phyloP scores from a whole-genome alignment of 805 yeast species.

The Schwanniomyces pseudopolymorphus region DNA sequence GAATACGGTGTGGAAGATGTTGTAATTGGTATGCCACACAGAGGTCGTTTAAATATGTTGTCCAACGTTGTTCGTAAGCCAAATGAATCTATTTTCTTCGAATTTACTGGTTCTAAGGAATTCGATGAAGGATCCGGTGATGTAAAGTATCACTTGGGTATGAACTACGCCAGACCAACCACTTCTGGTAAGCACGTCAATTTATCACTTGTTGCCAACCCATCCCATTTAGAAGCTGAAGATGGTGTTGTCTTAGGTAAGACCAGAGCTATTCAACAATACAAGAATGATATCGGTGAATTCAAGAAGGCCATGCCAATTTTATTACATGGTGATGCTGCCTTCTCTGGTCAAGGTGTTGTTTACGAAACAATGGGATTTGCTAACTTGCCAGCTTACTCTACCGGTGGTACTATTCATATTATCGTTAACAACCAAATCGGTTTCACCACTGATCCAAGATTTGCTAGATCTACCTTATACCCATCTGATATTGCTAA shows the following conservation, averaged over 20 bases:
- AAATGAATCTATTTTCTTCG: slow-evolving; percentile 95
- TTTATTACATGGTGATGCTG: slow-evolving; percentile 98
- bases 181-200: slow-evolving; percentile 96
- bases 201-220: slow-evolving; percentile 95
- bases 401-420: slow-evolving; percentile 98
- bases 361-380: slow-evolving; percentile 98
- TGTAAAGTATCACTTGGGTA: slow-evolving; percentile 98
- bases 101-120: slow-evolving; percentile 87
- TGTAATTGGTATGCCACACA: slow-evolving; percentile 99
- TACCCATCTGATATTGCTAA: slow-evolving; percentile 98
- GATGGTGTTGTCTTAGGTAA: slow-evolving; percentile 98
- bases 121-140: slow-evolving; percentile 98
- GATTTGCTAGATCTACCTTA: slow-evolving; percentile 95
- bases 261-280: slow-evolving; percentile 93
- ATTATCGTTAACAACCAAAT: slow-evolving; percentile 96
- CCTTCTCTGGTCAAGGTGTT: slow-evolving; percentile 98
- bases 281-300: slow-evolving; percentile 80
- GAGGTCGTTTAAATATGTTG: slow-evolving; percentile 97
- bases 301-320: slow-evolving; percentile 88
- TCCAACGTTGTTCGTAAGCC: slow-evolving; percentile 99
- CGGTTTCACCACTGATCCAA: slow-evolving; percentile 99
- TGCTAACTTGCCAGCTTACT: slow-evolving; percentile 86
- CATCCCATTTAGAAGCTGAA: slow-evolving; percentile 98
- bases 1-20: slow-evolving; percentile 92
- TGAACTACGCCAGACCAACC: slow-evolving; percentile 98